Base-by-base conservation (phyloP, 2,329 filamentous ascomycete species). In the Colletotrichum siamense region DNA sequence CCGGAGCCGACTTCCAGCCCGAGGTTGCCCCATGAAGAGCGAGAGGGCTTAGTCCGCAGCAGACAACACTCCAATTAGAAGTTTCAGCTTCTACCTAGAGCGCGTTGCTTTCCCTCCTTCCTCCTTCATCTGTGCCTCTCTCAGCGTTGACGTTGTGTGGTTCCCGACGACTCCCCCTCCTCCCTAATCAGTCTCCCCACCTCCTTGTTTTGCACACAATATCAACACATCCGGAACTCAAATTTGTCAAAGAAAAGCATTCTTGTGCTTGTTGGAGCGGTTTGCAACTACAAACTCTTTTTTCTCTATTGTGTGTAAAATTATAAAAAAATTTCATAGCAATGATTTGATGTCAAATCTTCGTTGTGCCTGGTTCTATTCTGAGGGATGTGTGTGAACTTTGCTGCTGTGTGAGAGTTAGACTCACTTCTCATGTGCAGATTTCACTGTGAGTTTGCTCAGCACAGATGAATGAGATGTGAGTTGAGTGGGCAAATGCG, bases 261-360 rank as follows among this genome's bases (percentile, higher is more conserved):
- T 30, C 52, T 59, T 73, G 44, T 52, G 28, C 57, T 49, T 69
- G 71, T 34, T 39, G 59, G 64, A 61, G 55, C 49, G 73, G 39
- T 64, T 63, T n/a, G 57, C 63, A 22, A 52, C 34, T 68, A 74
- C 71, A 69, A 44, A 61, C 36, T 73, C 18, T 36, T 73, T 62
- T 52, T 36, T 70, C 32, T 65, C 63, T 68, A 64, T 34, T 69
- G 70, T 69, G 70, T 73, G 44, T 64, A 73, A 66, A 75, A 28
- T 59, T 69, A 32, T n/a, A 49, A 73, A 69, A 39, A 52, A 52
- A 49, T 22, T 69, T 65, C 32, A 73, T 64, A 65, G 32, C 32
- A 73, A 69, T 65, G 64, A 52, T 64, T 64, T 57, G 57, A 61
- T 59, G 63, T 49, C 55, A 52, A 71, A 28, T 71, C 72, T 26